Evolutionary conservation across 352 stramenopile genomes (phyloP).

Genomic region (Blastocystis sp.): DNA sequence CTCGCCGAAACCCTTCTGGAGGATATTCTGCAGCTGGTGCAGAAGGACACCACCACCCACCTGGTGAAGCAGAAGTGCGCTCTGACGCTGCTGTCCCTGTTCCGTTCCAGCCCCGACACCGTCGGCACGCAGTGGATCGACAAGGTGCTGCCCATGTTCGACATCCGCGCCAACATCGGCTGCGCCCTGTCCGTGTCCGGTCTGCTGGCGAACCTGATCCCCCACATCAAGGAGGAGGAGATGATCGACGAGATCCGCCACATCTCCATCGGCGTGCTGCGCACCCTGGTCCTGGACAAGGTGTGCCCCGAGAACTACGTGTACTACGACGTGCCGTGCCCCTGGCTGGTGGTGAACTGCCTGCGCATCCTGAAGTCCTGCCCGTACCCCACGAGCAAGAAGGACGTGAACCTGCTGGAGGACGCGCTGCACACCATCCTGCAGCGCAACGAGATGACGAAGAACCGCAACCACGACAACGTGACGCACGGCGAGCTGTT

Average conservation of each 20-base stretch:
- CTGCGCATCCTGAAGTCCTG: constrained; percentile 89
- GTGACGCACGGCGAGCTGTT: constrained; percentile 92
- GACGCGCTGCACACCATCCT: constrained; percentile 87
- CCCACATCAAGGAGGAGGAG: constrained; percentile 77
- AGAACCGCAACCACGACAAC: constrained; percentile 91
- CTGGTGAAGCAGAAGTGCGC: constrained; percentile 94
- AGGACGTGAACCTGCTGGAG: constrained; percentile 77
- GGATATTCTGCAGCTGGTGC: constrained; percentile 87
- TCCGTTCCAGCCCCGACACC: constrained; percentile 86
- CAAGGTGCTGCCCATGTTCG: constrained; percentile 70
- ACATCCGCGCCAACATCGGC: constrained; percentile 67
- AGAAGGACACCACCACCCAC: constrained; percentile 84
- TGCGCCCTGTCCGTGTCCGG: constrained; percentile 65
- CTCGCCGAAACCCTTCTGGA: constrained; percentile 87
- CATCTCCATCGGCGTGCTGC: constrained; percentile 84
- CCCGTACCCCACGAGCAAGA: constrained; percentile 76
- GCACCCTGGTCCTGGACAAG: constrained; percentile 87
- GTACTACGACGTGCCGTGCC: constrained; percentile 91
- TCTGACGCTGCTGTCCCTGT: constrained; percentile 86
- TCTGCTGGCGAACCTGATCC: constrained; percentile 67
- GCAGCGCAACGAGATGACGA: constrained; percentile 79
- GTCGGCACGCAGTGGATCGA: constrained; percentile 76
- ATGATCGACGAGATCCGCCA: constrained; percentile 87
- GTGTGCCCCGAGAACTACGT: constrained; percentile 88
- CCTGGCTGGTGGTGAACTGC: constrained; percentile 89